Evolutionary conservation across 2,329 filamentous ascomycete genomes (phyloP).

Genomic region (Aspergillus brunneoviolaceus): DNA sequence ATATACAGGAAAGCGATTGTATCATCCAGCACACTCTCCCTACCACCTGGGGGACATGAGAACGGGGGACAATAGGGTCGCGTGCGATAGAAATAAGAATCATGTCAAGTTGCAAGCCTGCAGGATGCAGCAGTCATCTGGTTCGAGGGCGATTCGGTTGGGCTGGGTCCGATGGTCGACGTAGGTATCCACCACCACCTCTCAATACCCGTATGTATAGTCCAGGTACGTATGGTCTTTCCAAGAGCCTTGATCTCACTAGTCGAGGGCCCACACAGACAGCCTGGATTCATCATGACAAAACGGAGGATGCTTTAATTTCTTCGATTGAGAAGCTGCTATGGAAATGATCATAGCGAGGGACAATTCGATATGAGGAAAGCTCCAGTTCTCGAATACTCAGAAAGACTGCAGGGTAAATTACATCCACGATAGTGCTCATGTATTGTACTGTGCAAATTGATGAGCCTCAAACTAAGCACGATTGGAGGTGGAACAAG

Average conservation of each 20-base stretch:
- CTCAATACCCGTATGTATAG: conserved; percentile 11
- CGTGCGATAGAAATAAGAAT: conserved; percentile 23
- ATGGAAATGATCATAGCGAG: not conserved
- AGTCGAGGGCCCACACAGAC: not conserved
- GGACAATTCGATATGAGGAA: too few relatives aligned
- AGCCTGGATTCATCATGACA: not conserved
- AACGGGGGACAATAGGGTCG: conserved; percentile 7
- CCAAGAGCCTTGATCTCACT: not conserved
- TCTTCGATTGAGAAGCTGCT: too few relatives aligned
- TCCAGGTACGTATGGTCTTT: conserved; percentile 1
- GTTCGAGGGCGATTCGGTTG: conserved; percentile 11
- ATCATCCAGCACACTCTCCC: not conserved
- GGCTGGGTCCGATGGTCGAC: conserved; percentile 6
- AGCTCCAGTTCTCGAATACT: too few relatives aligned
- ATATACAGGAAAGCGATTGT: not conserved
- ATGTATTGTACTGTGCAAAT: too few relatives aligned
- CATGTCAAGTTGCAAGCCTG: conserved; percentile 22
- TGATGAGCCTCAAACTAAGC: not conserved
- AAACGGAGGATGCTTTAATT: too few relatives aligned
- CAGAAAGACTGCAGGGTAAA: too few relatives aligned
- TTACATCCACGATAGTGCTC: too few relatives aligned
- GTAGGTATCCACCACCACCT: not conserved
- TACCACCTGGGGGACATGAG: not conserved
- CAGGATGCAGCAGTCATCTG: conserved; percentile 24
- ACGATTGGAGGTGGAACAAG: not conserved